Percentiles rank a stretch among this genome's conserved stretches.
Conservation (phyloP, 371 early-diverging fungal species). For the Mortierella sp. region DNA sequence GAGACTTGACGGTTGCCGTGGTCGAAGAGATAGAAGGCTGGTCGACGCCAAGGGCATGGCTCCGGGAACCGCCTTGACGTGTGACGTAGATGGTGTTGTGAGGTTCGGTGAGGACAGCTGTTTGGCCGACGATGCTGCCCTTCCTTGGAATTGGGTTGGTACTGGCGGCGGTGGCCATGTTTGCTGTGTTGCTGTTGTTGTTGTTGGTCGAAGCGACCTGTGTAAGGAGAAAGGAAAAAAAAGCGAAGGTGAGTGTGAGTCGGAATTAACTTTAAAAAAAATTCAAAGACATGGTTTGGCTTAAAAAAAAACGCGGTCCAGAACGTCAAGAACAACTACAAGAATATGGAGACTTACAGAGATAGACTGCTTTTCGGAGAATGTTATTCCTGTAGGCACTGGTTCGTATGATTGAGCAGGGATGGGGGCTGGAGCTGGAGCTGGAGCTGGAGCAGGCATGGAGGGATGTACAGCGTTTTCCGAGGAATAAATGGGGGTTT, state of each 20-base stretch:
- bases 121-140: background rate
- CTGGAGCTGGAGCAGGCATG: no score
- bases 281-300: background rate
- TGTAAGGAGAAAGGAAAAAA: background rate
- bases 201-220: background rate
- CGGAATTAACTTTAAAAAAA: background rate
- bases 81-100: conserved; percentile 35
- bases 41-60: conserved; percentile 20
- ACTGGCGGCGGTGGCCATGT: background rate
- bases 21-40: conserved; percentile 1
- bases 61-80: conserved; percentile 22
- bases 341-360: background rate
- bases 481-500: no score
- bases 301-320: background rate
- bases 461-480: no score
- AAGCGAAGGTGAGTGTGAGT: background rate
- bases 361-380: background rate
- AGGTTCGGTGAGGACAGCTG: background rate
- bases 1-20: conserved; percentile 4
- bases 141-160: background rate
- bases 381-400: background rate
- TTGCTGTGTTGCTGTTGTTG: background rate
- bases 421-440: no score
- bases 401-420: background rate
- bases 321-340: background rate